These are phyloP conservation scores for Triticum turgidum DNA, from an alignment of 176 grass and related monocot species.

Conservation along the genomic window DNA sequence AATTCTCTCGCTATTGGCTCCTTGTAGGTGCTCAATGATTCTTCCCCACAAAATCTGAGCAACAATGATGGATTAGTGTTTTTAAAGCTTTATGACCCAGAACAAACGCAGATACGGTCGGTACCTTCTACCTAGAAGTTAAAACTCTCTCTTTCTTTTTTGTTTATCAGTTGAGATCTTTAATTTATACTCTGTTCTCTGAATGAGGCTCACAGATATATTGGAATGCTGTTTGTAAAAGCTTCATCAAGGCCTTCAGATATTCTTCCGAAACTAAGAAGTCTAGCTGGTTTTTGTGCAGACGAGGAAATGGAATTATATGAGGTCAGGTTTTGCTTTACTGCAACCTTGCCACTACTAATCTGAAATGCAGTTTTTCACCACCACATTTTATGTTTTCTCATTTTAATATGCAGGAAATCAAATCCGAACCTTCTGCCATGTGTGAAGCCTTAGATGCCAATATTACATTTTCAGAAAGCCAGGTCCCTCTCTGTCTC, in stretches of 20 bases:
- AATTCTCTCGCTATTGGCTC: neutral
- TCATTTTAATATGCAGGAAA: constrained; percentile 26
- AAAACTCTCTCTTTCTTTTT: neutral
- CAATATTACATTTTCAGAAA: neutral
- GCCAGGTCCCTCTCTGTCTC: neutral
- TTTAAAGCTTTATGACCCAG: constrained; percentile 51
- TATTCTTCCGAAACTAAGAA: constrained; percentile 42
- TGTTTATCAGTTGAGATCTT: neutral
- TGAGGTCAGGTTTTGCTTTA: constrained; percentile 24
- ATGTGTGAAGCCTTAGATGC: constrained; percentile 21
- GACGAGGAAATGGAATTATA: constrained; percentile 33
- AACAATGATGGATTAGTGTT: constrained; percentile 40
- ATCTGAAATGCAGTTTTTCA: neutral
- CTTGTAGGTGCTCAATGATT: neutral
- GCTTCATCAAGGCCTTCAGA: constrained; percentile 19
- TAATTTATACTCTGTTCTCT: neutral
- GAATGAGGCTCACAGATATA: constrained; percentile 34
- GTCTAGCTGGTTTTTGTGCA: constrained; percentile 36
- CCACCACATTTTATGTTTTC: neutral
- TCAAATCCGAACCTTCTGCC: constrained; percentile 34
- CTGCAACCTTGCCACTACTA: neutral
- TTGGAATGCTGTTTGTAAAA: constrained; percentile 34
- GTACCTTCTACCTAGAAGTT: neutral
- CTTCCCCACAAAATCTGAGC: neutral
- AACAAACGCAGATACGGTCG: constrained; percentile 33